Evolutionary conservation across 176 grass and related monocot species (phyloP), one percentile per base, ranked within the genome.

Genomic region (Ananas comosus): DNA sequence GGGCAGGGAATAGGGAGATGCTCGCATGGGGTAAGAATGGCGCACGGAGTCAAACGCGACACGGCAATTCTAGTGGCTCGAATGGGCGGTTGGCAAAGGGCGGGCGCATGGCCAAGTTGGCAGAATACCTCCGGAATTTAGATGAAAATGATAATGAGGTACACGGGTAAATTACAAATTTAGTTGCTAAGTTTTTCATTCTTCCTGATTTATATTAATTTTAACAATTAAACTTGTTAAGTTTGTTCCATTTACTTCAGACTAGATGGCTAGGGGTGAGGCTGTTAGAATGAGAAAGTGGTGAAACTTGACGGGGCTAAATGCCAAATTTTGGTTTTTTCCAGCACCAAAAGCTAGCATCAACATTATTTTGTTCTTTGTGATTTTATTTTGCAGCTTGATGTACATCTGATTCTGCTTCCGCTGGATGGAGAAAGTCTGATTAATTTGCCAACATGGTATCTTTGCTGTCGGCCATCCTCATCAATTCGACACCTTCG

Each of bases 11-110:
- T 13, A 75, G 78, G 24, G 89, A 91, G 70, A 91, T 88, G 72
- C 89, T 91, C 19, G 85, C 89, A 65, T 91, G 89, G 89, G 89
- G 89, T 0, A 91, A 91, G 76, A 91, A 91, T 78, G 89, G 89
- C 70, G 70, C 85, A n/a, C 70, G 89, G 19, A 91, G 89, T 83
- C 89, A 91, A 78, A 91, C 71, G 52, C 80, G 89, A 63, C 29
- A 88, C 80, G 80, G 85, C 14, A 85, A 67, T 83, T 22, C 49
- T 11, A 63, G 89, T 77, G 67, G 85, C 50, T 88, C 77, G 85
- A 85, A 78, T 75, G 79, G 79, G 68, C 88, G 82, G 70, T 64
- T 72, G 27, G 79, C 72, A 48, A 91, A 74, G 79, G 80, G 82
- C 0, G 82, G 76, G 10, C 89, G 85, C 2, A 65, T 91, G 70